These are phyloP conservation scores for Pezicula radicicola DNA, from an alignment of 2,329 filamentous ascomycete species.

Conservation along the genomic window DNA sequence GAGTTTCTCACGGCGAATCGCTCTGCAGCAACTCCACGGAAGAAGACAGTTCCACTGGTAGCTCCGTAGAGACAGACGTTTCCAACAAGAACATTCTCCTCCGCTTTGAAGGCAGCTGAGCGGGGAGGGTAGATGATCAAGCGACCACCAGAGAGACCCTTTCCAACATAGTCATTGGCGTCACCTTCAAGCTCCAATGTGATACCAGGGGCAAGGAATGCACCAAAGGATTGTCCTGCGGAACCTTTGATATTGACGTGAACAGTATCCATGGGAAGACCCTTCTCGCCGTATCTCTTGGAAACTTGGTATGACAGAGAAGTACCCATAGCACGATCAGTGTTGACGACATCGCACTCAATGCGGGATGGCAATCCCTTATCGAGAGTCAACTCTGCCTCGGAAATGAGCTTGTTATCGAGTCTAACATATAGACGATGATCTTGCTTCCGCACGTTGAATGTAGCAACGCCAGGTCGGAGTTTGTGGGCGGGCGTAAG, in stretches of 20 bases:
- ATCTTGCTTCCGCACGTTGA: slow-evolving; percentile 97
- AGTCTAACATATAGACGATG: slow-evolving; percentile 89
- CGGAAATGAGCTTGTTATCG: slow-evolving; percentile 95
- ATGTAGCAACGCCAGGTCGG: slow-evolving; percentile 89
- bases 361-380: slow-evolving; percentile 91
- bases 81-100: slow-evolving; percentile 91
- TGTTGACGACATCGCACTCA: slow-evolving; percentile 95
- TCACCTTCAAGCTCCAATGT: slow-evolving; percentile 95
- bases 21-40: slow-evolving; percentile 94
- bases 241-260: slow-evolving; percentile 97
- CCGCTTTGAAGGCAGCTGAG: slow-evolving; percentile 87
- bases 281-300: slow-evolving; percentile 84
- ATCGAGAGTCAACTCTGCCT: slow-evolving; percentile 90
- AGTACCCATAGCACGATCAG: slow-evolving; percentile 88
- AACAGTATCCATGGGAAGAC: slow-evolving; percentile 87
- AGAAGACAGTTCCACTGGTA: slow-evolving; percentile 87
- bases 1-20: slow-evolving; percentile 97
- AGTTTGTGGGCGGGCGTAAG: slow-evolving; percentile 95
- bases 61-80: slow-evolving; percentile 96
- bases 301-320: slow-evolving; percentile 96
- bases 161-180: slow-evolving; percentile 94
- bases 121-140: slow-evolving; percentile 92
- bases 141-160: slow-evolving; percentile 89
- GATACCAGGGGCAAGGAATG: slow-evolving; percentile 87
- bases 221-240: slow-evolving; percentile 94